Conservation (phyloP, 176 grass and related monocot genomes). For the Canna indica region DNA sequence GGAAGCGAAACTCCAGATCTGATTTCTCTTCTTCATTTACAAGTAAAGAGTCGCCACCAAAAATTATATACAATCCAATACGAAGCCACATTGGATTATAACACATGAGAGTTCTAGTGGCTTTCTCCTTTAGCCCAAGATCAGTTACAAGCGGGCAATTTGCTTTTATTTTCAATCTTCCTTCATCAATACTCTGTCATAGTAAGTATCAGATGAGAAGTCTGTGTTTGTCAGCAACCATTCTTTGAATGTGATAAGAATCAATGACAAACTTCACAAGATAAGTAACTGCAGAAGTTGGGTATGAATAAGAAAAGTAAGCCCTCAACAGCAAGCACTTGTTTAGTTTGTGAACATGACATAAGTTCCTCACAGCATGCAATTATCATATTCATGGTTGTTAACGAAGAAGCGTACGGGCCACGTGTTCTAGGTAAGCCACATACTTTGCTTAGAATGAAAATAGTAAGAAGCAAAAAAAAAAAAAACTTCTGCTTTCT, state of each 20-base stretch:
- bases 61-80: slow-evolving; percentile 55
- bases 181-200: slow-evolving; percentile 51
- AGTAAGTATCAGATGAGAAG: neutral
- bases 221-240: neutral
- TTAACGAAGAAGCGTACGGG: neutral
- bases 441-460: neutral
- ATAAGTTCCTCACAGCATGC: neutral
- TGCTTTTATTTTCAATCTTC: slow-evolving; percentile 48
- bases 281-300: neutral
- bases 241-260: neutral
- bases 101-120: slow-evolving; percentile 38
- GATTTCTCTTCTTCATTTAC: slow-evolving; percentile 20
- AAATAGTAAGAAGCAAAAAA: neutral
- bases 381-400: neutral
- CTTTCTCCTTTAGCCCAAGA: slow-evolving; percentile 45
- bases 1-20: slow-evolving; percentile 40
- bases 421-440: neutral
- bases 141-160: slow-evolving; percentile 49
- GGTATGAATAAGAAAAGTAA: neutral
- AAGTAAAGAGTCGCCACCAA: slow-evolving; percentile 40
- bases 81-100: slow-evolving; percentile 58
- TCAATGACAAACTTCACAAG: neutral
- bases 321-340: neutral
- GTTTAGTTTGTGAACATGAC: no score
- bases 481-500: neutral